phyloP scores from a whole-genome alignment of 306 rosid species.

The Boehmeria nivea region DNA sequence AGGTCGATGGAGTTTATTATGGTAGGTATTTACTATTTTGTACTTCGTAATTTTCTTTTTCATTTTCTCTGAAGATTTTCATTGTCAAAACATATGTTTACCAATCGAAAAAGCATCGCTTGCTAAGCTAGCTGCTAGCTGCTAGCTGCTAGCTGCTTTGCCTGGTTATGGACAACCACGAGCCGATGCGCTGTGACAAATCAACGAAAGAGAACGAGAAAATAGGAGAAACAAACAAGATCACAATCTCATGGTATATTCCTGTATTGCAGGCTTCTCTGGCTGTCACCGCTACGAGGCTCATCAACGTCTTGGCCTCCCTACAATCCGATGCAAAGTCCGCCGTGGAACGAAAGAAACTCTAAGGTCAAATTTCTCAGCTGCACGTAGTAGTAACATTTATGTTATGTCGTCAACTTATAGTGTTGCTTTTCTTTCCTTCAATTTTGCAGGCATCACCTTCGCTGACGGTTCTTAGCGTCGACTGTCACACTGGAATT shows the following conservation, averaged over 20 bases:
- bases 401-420: not conserved
- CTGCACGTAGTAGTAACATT: not conserved
- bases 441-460: constrained; percentile 70
- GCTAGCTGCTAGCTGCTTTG: too few species aligned
- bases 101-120: too few species aligned
- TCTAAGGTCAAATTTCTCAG: constrained; percentile 41
- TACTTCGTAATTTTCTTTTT: not conserved
- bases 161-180: too few species aligned
- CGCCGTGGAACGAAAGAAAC: constrained; percentile 95
- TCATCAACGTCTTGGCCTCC: constrained; percentile 85
- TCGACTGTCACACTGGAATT: too few species aligned
- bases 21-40: constrained; percentile 39
- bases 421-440: constrained; percentile 4
- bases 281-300: constrained; percentile 97
- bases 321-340: constrained; percentile 84
- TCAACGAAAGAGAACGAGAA: not conserved
- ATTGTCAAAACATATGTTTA: too few species aligned
- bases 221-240: not conserved
- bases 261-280: constrained; percentile 70
- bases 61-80: too few species aligned
- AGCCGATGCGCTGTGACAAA: too few species aligned
- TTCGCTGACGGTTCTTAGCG: too few species aligned
- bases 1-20: constrained; percentile 86
- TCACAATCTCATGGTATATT: too few species aligned
- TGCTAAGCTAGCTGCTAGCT: too few species aligned